Percentiles rank a stretch among this genome's conserved stretches.
Conservation (phyloP, 306 rosid species). For the Sophora flavescens region DNA sequence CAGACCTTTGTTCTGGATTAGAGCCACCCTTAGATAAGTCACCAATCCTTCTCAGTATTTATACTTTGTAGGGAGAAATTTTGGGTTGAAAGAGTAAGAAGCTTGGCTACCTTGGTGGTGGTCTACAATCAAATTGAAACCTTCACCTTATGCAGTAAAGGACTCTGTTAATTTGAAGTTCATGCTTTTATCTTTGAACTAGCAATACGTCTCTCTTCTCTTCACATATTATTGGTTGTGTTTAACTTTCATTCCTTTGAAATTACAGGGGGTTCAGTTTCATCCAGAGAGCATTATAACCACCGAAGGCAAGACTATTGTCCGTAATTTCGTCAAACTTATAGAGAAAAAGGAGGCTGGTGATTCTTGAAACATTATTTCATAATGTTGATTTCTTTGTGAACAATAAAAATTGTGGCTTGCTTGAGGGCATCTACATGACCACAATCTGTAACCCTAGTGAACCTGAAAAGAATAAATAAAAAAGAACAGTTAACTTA, state of each 20-base stretch:
- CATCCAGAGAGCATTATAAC: conserved; percentile 98
- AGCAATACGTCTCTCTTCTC: too few relatives aligned
- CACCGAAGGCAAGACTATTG: conserved; percentile 73
- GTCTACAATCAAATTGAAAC: neutral
- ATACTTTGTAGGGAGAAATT: neutral
- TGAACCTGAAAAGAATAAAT: too few relatives aligned
- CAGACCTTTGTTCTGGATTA: neutral
- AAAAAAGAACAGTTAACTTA: too few relatives aligned
- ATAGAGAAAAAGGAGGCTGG: conserved; percentile 69
- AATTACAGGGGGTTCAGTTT: conserved; percentile 92
- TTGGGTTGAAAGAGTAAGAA: neutral
- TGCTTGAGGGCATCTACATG: neutral
- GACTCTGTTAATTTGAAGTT: neutral
- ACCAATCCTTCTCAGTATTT: too few relatives aligned
- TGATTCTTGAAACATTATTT: conserved; percentile 35
- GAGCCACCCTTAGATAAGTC: too few relatives aligned
- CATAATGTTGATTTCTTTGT: neutral
- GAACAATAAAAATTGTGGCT: neutral
- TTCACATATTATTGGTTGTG: neutral
- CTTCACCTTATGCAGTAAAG: neutral
- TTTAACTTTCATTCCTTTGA: conserved; percentile 16
- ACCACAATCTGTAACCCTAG: too few relatives aligned
- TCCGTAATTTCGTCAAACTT: conserved; percentile 69
- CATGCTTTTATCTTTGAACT: too few relatives aligned
- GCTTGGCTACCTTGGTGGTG: neutral